phyloP scores from a whole-genome alignment of 2,329 filamentous ascomycete genomes.

The Colletotrichum sublineola region DNA sequence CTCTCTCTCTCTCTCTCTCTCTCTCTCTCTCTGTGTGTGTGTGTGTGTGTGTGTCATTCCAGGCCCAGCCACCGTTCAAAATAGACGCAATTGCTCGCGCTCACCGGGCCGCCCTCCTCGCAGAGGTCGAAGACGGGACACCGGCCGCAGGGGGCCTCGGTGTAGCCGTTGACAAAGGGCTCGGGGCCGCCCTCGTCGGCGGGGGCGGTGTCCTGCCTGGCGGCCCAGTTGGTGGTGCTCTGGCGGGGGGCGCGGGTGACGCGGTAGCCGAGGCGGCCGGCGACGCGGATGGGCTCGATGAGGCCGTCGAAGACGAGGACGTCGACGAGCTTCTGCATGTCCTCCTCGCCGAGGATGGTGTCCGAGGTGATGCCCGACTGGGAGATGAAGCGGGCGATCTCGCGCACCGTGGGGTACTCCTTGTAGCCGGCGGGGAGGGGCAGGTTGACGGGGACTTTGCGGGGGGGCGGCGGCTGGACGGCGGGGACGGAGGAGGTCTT shows the following conservation, averaged over 20 bases:
- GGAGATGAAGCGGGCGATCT: constrained; percentile 82
- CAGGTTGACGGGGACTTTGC: constrained; percentile 58
- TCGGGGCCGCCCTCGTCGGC: constrained; percentile 56
- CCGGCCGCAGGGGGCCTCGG: constrained; percentile 88
- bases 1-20: not conserved
- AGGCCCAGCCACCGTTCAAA: constrained; percentile 85
- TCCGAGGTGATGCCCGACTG: constrained; percentile 78
- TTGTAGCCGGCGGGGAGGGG: constrained; percentile 76
- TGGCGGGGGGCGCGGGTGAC: constrained; percentile 64
- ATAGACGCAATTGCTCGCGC: constrained; percentile 90
- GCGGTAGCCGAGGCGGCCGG: constrained; percentile 65
- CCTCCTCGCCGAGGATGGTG: constrained; percentile 76
- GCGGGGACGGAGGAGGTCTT: constrained; percentile 46
- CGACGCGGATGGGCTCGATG: constrained; percentile 74
- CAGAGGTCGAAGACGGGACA: constrained; percentile 96
- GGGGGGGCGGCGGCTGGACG: constrained; percentile 47
- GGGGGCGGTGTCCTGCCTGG: constrained; percentile 51
- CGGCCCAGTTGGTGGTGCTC: constrained; percentile 56
- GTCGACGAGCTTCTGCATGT: constrained; percentile 88
- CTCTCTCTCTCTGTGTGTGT: not conserved
- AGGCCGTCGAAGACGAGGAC: constrained; percentile 91
- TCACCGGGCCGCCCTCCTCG: constrained; percentile 90
- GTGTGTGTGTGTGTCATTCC: not conserved
- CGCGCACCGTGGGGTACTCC: constrained; percentile 83
- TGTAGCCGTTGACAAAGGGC: constrained; percentile 77